phyloP scores from a whole-genome alignment of 192 early-diverging fungal species.

The Backusella macrospora region DNA sequence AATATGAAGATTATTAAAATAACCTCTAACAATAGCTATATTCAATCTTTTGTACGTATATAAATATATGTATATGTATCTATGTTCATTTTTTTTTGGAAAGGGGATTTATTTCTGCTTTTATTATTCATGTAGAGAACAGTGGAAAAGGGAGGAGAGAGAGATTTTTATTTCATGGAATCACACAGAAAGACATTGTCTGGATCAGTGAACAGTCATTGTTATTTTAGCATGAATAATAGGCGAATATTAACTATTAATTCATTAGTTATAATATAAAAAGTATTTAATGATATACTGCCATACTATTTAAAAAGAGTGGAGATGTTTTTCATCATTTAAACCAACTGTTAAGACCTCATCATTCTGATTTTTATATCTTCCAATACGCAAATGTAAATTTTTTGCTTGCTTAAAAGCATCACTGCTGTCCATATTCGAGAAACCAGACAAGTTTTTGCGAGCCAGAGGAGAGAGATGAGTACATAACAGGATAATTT shows the following conservation, averaged over 20 bases:
- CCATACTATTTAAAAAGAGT: neutral
- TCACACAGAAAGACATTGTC: no score
- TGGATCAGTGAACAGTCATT: no score
- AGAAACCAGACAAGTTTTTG: neutral
- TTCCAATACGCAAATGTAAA: slow-evolving; percentile 3
- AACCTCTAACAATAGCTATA: neutral
- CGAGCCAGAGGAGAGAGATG: neutral
- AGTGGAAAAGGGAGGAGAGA: no score
- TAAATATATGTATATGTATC: neutral
- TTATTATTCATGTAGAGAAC: no score
- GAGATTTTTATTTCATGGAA: no score
- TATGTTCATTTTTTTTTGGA: neutral
- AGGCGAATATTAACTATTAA: no score
- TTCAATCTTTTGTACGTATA: neutral
- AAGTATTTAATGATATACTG: no score
- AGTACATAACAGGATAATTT: neutral
- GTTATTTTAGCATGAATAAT: no score
- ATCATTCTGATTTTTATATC: neutral
- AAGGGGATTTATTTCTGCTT: neutral
- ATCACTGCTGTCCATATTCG: neutral
- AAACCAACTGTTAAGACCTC: neutral
- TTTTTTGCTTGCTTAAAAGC: neutral
- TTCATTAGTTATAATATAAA: no score
- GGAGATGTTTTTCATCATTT: neutral
- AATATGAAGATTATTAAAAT: neutral